Evolutionary conservation across 305 asterid species (phyloP).

Genomic region (Coffea humblotiana): DNA sequence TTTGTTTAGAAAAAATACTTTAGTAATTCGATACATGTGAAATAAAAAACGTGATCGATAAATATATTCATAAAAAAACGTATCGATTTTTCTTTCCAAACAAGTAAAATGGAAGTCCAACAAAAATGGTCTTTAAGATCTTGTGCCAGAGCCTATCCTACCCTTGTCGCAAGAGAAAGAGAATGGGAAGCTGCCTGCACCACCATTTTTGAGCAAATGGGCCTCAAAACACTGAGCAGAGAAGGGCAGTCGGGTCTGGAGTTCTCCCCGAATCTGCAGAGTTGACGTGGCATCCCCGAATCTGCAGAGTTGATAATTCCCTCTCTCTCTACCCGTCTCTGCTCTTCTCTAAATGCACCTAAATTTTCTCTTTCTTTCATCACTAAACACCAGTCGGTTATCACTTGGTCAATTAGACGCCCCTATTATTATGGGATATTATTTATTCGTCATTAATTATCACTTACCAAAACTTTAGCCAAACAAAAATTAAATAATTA

Average conservation of each 20-base stretch:
- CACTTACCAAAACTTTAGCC: conserved; percentile 11
- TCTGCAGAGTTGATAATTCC: conserved; percentile 21
- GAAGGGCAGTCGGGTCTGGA: not conserved
- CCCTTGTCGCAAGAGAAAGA: not conserved
- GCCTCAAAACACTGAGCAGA: not conserved
- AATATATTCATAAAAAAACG: no score
- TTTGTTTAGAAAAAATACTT: no score
- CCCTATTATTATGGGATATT: conserved; percentile 41
- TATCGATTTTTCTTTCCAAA: no score
- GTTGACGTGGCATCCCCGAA: conserved; percentile 53
- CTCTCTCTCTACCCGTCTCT: conserved; percentile 6
- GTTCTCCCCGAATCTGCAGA: conserved; percentile 35
- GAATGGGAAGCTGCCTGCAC: no score
- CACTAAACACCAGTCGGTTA: conserved; percentile 20
- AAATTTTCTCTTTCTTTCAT: conserved; percentile 3
- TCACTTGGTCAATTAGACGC: conserved; percentile 41
- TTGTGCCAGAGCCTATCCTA: no score
- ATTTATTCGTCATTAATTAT: conserved; percentile 17
- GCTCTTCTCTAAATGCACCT: not conserved
- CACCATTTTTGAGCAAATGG: not conserved
- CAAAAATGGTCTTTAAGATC: no score
- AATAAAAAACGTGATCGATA: no score
- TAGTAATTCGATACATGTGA: no score
- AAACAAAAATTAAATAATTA: not conserved
- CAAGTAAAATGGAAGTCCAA: no score